Percentiles rank a stretch among this genome's conserved stretches.
Evolutionary conservation across 2,329 filamentous ascomycete genomes (phyloP).

Genomic region (Rhynchosporium graminicola): DNA sequence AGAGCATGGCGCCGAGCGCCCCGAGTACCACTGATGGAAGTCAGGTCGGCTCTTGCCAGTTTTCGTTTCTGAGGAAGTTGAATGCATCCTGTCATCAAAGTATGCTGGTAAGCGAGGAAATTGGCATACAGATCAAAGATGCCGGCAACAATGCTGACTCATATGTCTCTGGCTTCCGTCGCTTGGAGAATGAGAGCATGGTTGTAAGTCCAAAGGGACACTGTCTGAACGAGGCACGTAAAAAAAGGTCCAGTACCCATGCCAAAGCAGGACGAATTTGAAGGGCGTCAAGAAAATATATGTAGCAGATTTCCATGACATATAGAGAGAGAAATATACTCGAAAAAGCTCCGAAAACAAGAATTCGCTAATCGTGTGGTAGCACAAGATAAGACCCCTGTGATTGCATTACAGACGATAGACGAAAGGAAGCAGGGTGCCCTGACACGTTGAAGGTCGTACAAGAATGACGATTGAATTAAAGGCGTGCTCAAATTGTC

Average conservation of each 20-base stretch:
- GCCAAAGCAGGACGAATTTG: too few species aligned
- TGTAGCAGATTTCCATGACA: neutral
- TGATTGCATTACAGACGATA: conserved; percentile 1
- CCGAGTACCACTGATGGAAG: conserved; percentile 1
- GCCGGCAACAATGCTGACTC: conserved; percentile 16
- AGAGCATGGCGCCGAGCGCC: conserved; percentile 19
- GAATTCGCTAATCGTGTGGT: neutral
- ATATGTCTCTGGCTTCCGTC: neutral
- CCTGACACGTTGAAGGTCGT: conserved; percentile 12
- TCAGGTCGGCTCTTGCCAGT: neutral
- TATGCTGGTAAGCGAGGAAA: neutral
- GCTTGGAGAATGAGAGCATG: conserved; percentile 9
- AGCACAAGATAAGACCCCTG: conserved; percentile 13
- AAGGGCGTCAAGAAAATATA: neutral
- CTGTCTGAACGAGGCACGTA: neutral
- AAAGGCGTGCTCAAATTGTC: neutral
- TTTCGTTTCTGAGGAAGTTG: neutral
- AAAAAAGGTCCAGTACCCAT: neutral
- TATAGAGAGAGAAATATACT: too few species aligned
- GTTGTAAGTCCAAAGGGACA: too few species aligned
- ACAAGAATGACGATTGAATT: neutral
- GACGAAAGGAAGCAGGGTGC: conserved; percentile 10
- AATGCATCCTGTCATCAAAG: neutral
- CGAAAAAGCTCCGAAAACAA: neutral
- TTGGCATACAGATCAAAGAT: conserved; percentile 10